Evolutionary conservation across 2,329 filamentous ascomycete species (phyloP).

Genomic region (Myriosclerotinia duriaeana): DNA sequence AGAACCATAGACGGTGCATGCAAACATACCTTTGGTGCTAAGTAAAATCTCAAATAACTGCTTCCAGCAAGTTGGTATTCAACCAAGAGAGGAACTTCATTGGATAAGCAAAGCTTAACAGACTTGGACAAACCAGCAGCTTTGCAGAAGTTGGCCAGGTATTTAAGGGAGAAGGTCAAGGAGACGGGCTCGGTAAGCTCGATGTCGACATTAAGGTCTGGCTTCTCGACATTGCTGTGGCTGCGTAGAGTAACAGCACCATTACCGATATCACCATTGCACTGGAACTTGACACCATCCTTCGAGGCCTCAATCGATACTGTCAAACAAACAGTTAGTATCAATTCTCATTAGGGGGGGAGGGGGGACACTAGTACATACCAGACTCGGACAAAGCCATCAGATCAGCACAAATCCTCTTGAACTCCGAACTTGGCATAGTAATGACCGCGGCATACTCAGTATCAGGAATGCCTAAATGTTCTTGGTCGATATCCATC

Average conservation of each 20-base stretch:
- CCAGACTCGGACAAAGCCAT: conserved; percentile 92
- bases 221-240: conserved; percentile 87
- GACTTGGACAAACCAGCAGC: conserved; percentile 76
- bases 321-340: conserved; percentile 44
- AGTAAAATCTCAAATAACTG: conserved; percentile 94
- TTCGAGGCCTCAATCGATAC: conserved; percentile 95
- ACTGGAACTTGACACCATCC: conserved; percentile 94
- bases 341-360: background rate
- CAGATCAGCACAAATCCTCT: conserved; percentile 90
- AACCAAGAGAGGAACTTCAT: conserved; percentile 92
- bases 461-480: conserved; percentile 97
- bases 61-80: conserved; percentile 81
- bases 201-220: conserved; percentile 81
- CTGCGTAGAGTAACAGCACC: conserved; percentile 89
- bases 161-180: conserved; percentile 97
- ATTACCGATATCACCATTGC: conserved; percentile 92
- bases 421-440: conserved; percentile 88
- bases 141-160: conserved; percentile 99
- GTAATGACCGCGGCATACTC: conserved; percentile 90
- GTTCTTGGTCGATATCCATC: conserved; percentile 99
- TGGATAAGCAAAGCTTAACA: conserved; percentile 92
- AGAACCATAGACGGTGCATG: too few relatives aligned
- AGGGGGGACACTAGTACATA: conserved; percentile 48
- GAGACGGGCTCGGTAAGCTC: conserved; percentile 88
- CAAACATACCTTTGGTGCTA: conserved; percentile 82